These are phyloP conservation scores for Phalaenopsis hybrid DNA, from an alignment of 116 monocot genomes.

Conservation along the genomic window DNA sequence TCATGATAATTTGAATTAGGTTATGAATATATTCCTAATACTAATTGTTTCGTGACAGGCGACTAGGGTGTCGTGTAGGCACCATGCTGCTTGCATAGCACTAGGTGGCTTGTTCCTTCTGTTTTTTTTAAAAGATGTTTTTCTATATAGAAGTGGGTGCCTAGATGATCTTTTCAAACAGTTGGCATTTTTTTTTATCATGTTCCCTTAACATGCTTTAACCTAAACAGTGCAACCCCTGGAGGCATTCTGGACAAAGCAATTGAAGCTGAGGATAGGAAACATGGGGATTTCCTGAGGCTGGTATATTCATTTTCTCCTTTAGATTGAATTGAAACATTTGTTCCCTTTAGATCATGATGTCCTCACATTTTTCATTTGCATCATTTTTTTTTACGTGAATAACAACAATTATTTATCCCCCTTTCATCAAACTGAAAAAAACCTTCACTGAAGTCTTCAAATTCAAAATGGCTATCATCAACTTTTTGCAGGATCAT, in stretches of 20 bases:
- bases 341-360: neutral
- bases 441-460: neutral
- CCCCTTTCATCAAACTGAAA: no score
- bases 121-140: no score
- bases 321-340: neutral
- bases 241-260: slow-evolving; percentile 94
- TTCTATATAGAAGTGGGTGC: no score
- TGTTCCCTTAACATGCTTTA: neutral
- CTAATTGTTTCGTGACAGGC: no score
- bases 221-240: slow-evolving; percentile 59
- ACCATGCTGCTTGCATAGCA: no score
- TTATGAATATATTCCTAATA: no score
- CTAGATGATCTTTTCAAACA: neutral
- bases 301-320: slow-evolving; percentile 38
- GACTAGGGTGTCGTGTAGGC: no score
- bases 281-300: slow-evolving; percentile 92
- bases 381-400: no score
- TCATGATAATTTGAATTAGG: no score
- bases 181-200: neutral
- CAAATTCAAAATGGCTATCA: neutral
- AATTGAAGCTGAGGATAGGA: slow-evolving; percentile 85
- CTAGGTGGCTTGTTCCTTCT: no score
- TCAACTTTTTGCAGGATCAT: slow-evolving; percentile 57
- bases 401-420: no score
- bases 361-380: no score